These are phyloP conservation scores for Zymoseptoria crescenta DNA, from an alignment of 2,329 filamentous ascomycete species.

Conservation along the genomic window DNA sequence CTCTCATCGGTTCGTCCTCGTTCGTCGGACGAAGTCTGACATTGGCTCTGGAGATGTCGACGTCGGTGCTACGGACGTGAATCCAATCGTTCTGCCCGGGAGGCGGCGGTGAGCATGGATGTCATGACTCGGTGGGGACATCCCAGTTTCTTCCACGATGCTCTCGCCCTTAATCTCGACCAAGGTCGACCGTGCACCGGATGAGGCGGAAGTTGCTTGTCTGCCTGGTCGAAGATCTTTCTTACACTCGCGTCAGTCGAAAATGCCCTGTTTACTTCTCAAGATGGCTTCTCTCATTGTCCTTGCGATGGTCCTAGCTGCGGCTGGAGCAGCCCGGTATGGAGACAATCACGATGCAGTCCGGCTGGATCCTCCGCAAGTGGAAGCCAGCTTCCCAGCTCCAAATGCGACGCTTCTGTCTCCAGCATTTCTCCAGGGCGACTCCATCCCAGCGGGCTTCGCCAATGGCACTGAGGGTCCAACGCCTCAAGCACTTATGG, in stretches of 20 bases:
- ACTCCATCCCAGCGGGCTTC: conserved; percentile 26
- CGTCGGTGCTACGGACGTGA: not conserved
- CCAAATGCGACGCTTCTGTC: conserved; percentile 27
- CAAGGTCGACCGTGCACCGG: no score
- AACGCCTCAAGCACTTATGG: conserved; percentile 22
- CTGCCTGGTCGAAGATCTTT: no score
- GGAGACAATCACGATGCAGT: conserved; percentile 27
- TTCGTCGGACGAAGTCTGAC: not conserved
- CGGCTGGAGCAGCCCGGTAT: conserved; percentile 16
- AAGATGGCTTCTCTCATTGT: not conserved
- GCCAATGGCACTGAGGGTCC: conserved; percentile 27
- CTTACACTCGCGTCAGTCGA: no score
- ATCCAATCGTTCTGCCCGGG: not conserved
- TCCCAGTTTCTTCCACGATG: not conserved
- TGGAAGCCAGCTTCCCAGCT: conserved; percentile 29
- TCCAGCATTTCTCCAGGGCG: conserved; percentile 27
- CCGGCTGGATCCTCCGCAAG: conserved; percentile 26
- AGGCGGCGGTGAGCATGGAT: not conserved
- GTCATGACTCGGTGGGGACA: not conserved
- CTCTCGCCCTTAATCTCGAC: no score
- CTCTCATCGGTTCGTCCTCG: not conserved
- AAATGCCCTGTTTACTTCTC: not conserved
- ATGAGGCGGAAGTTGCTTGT: no score
- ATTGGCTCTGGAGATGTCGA: not conserved
- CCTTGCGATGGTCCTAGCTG: not conserved